Base-by-base conservation (phyloP, 495 filamentous ascomycete species). In the Cladorrhinum samala region DNA sequence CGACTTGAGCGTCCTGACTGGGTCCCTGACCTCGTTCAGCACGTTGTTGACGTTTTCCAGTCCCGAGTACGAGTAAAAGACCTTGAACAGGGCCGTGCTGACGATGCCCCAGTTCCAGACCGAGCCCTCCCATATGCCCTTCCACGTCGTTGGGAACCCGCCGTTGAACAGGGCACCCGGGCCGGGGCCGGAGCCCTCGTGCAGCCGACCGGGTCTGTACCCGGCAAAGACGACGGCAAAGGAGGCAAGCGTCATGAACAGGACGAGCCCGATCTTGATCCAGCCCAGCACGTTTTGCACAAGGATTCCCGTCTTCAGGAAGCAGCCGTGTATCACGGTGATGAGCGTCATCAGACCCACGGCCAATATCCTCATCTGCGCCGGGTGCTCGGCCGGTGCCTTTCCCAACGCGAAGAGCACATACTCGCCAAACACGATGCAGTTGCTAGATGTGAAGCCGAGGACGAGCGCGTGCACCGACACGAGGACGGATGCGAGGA, bases 1-100 rank as follows among this genome's bases (percentile, higher is more conserved):
- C 0, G 78, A 80, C 44, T 77, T 82, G 11, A 91, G 59, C 0
- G 85, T 91, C 3, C 74, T 69, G 1, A 88, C 75, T 0, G 87
- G 87, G 51, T 89, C 68, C 46, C 82, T 79, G 14, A 89, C 85
- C 60, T 91, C 86, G 50, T 84, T 84, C 33, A 91, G 68, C n/a
- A 89, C 86, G 52, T 89, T 87, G 65, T 87, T 88, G 51, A 83
- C 72, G 54, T 89, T 89, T 23, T 66, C 75, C 18, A 86, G 66
- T 0, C 85, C 86, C 0, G 84, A 75, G 53, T 87, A 90, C 1
- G 86, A 83, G 49, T 87, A 88, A 18, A 83, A 77, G 0, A 90
- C 81, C 60, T 88, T 88, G 72, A 89, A 87, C 1, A 90, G 58
- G 0, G 84, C 76, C 0, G 84, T 84, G 21, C 82, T 72, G 7